A percentile compares a stretch with the other conserved stretches of the same genome.
These are phyloP conservation scores for Lichtheimia ramosa DNA, from an alignment of 371 early-diverging fungal genomes.

Conservation along the genomic window DNA sequence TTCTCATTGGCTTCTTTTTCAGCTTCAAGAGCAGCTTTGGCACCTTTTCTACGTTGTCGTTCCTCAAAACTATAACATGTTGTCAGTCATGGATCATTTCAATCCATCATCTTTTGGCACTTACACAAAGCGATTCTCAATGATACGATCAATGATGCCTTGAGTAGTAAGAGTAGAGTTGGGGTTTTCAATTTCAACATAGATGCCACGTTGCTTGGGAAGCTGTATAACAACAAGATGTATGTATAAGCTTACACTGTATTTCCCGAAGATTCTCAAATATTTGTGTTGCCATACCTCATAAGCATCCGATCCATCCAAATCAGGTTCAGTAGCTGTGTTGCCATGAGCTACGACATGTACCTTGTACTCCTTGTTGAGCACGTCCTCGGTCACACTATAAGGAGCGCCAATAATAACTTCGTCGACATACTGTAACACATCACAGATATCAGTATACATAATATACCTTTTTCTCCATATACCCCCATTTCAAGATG, in stretches of 20 bases:
- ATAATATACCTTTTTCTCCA: not conserved
- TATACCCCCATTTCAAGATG: not conserved
- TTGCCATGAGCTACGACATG: constrained; percentile 78
- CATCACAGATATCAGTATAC: not conserved
- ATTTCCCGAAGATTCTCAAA: not conserved
- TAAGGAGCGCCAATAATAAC: constrained; percentile 91
- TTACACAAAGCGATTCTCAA: constrained; percentile 80
- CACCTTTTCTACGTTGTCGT: constrained; percentile 74
- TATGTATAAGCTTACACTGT: not conserved
- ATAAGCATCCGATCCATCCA: constrained; percentile 85
- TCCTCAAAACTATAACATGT: constrained; percentile 53
- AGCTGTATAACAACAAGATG: constrained; percentile 33
- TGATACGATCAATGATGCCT: constrained; percentile 84
- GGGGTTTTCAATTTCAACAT: constrained; percentile 73
- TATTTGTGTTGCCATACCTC: constrained; percentile 31
- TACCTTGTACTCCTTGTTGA: constrained; percentile 82
- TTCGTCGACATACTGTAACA: constrained; percentile 79
- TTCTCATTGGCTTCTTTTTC: constrained; percentile 63
- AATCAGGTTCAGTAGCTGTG: constrained; percentile 60
- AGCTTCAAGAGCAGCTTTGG: constrained; percentile 66
- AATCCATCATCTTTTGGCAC: constrained; percentile 12
- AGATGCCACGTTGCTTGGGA: constrained; percentile 75
- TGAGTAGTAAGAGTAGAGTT: constrained; percentile 78
- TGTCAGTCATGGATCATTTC: not conserved
- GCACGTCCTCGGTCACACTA: constrained; percentile 81